Percentiles rank a stretch among this genome's conserved stretches.
These are phyloP conservation scores for Neofusicoccum cordaticola DNA, from an alignment of 2,329 filamentous ascomycete genomes.

Conservation along the genomic window DNA sequence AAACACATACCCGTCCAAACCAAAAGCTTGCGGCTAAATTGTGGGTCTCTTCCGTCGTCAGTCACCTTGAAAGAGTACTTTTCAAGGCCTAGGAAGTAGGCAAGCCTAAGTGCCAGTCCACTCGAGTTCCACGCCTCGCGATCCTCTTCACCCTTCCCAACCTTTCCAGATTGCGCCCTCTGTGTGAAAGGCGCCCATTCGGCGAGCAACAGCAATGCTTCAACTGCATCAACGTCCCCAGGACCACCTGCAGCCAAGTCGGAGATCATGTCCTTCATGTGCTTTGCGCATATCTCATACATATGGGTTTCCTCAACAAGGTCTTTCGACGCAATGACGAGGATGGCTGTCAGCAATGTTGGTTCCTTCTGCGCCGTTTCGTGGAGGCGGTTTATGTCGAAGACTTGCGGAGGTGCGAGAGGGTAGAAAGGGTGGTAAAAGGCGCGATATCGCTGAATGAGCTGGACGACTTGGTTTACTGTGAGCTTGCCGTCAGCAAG, in stretches of 20 bases:
- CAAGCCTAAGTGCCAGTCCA: constrained; percentile 65
- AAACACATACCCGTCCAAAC: constrained; percentile 58
- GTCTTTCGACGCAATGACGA: constrained; percentile 70
- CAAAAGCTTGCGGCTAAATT: constrained; percentile 62
- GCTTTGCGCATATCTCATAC: constrained; percentile 64
- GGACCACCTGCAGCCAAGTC: constrained; percentile 65
- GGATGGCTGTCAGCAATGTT: constrained; percentile 66
- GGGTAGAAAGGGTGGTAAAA: constrained; percentile 70
- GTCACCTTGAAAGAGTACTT: constrained; percentile 64
- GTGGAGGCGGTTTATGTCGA: constrained; percentile 53
- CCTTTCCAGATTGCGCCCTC: constrained; percentile 57
- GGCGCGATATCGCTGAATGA: constrained; percentile 59
- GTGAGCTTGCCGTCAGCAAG: constrained; percentile 42
- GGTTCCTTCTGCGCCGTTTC: constrained; percentile 60
- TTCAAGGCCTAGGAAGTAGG: constrained; percentile 68
- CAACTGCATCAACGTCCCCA: constrained; percentile 67
- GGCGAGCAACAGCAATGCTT: constrained; percentile 66
- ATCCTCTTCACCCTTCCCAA: constrained; percentile 71
- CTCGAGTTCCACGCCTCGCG: constrained; percentile 76
- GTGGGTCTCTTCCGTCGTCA: constrained; percentile 56
- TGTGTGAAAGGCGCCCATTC: constrained; percentile 71
- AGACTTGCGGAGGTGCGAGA: constrained; percentile 60
- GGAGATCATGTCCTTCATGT: constrained; percentile 69
- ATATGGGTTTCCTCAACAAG: constrained; percentile 61
- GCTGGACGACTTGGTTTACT: constrained; percentile 48